These are phyloP conservation scores for Colletotrichum tamarilloi DNA, from an alignment of 2,329 filamentous ascomycete species.

Conservation along the genomic window DNA sequence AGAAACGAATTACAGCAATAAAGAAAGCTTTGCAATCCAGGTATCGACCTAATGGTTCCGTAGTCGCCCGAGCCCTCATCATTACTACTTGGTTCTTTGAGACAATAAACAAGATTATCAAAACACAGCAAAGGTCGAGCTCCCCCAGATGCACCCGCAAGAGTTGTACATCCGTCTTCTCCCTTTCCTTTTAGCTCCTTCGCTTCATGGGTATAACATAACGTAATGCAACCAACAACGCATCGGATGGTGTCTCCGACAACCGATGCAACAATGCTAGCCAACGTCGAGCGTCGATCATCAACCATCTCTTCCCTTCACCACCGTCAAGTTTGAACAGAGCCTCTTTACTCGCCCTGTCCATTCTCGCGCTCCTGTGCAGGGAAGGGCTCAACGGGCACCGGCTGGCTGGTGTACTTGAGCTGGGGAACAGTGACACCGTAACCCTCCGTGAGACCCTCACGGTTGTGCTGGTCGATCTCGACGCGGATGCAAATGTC, in stretches of 20 bases:
- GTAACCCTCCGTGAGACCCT: slow-evolving; percentile 85
- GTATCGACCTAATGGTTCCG: background rate
- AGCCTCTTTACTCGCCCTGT: slow-evolving; percentile 15
- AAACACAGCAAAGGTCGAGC: background rate
- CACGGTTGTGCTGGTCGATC: slow-evolving; percentile 82
- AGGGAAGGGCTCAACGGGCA: slow-evolving; percentile 35
- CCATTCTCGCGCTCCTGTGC: slow-evolving; percentile 23
- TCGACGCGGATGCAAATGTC: slow-evolving; percentile 91
- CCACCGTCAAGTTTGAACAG: background rate
- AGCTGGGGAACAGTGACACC: slow-evolving; percentile 86
- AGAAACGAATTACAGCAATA: background rate
- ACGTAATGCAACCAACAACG: slow-evolving; percentile 22
- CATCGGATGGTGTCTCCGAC: slow-evolving; percentile 16
- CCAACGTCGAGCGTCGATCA: background rate
- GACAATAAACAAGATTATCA: background rate
- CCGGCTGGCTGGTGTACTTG: slow-evolving; percentile 47
- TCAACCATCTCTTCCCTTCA: background rate
- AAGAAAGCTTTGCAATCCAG: background rate
- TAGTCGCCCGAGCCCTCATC: background rate
- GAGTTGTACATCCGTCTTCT: background rate
- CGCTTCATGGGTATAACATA: slow-evolving; percentile 34
- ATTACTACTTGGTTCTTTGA: background rate
- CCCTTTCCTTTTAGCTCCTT: slow-evolving; percentile 1
- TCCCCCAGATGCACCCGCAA: background rate
- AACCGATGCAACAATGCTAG: background rate